Base-by-base conservation (phyloP, 306 rosid species). In the Alnus glutinosa region DNA sequence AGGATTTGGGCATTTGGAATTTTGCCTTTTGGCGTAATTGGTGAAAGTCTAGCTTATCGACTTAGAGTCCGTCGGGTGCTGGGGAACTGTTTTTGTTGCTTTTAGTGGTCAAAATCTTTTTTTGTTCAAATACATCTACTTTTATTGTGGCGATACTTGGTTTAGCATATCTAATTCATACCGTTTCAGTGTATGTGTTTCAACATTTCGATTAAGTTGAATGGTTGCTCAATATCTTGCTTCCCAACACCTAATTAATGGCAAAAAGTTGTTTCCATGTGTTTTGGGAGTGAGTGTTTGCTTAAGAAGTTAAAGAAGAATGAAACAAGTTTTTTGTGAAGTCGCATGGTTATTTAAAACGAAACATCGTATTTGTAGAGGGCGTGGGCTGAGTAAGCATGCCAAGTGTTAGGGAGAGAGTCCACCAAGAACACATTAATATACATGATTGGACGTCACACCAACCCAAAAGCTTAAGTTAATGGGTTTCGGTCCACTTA, bases 11-110 rank as follows among this genome's bases (percentile, higher is more conserved):
- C 68, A 28, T n/a, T 62, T 61, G 50, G 79, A 59, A 73, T 77
- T 80, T 18, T 59, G 64, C 63, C 75, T 75, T 63, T 50, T n/a
- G 30, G 13, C 30, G 4, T 71, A 79, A 64, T 81, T 49, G 52
- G 14, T 2, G 11, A 49, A 49, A 49, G 52, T 49, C 52, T 49
- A 9, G 14, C 52, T 49, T 49, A 49, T 49, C 3, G 52, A 12
- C 52, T 49, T 12, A 49, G 14, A 10, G 52, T 9, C 52, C 14
- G 52, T 49, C 3, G 13, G 52, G 52, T 49, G 52, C 52, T 49
- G 52, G 52, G 52, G 10, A 49, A 49, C 52, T 49, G 52, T 49
- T 42, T 49, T 3, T 49, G 52, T 49, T 49, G 52, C 52, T 49
- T 49, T 49, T 49, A 49, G 13, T 10, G 14, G 52, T 49, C 13